Evolutionary conservation across 2,329 filamentous ascomycete genomes (phyloP), one percentile per base, ranked within the genome.

Genomic region (Curvularia verruculosa): DNA sequence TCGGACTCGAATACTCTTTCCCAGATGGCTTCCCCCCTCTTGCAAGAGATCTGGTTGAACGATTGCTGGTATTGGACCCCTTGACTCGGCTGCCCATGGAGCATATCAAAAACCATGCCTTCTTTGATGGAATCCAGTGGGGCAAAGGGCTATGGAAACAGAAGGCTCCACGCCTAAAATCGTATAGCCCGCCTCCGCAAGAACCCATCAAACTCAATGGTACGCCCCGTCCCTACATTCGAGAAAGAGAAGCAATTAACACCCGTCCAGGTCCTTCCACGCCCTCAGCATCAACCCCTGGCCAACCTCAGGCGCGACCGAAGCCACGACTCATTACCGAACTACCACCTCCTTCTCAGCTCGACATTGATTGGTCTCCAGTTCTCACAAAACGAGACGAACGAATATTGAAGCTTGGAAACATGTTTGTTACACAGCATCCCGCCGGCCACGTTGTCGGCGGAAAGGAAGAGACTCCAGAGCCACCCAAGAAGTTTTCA

Each of bases 41-140:
- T 1, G 95, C 95, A 19, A 88, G 88, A 58, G 95, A 99, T 75
- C 82, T 99, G 15, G 89, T 99, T 1, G 94, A 98, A 75, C 85
- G 95, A 60, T 86, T 96, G 43, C 81, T 99, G 13, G 94, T 99
- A 1, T 81, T 97, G 36, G 95, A 99, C 66, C 95, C 95, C 0
- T 81, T 89, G 18, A 87, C 88, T 61, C 86, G 95, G 60, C 80
- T 99, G 36, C 94, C 91, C 0, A 90, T 98, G 56, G 95, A 99
- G 73, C 92, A 99, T 74, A 96, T 98, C 72, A 96, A 96, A 76
- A 96, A 93, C 64, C 95, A 99, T 73, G 87, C 91, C 66, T 99
- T 99, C 76, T 99, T 99, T 71, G 88, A 93, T 36, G 92, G 92
- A 1, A 86, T 96, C 37, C 80, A 81, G 41, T 97, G 95, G 83